phyloP scores from a whole-genome alignment of 73 alveolate genomes.

The Breviolum minutum region DNA sequence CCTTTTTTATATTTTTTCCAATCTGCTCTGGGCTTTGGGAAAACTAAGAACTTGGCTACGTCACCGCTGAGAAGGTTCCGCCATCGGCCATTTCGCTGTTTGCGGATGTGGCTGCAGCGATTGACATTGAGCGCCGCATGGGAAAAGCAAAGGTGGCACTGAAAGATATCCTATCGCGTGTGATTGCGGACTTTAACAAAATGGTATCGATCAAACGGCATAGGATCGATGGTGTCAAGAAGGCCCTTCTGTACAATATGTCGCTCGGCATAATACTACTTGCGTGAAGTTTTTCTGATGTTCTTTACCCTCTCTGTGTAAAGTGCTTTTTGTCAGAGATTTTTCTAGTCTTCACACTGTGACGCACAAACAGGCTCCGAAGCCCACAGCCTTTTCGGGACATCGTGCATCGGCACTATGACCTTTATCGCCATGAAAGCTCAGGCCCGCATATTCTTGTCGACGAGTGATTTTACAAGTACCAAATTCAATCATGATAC shows the following conservation, averaged over 20 bases:
- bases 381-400: background rate
- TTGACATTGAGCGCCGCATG: background rate
- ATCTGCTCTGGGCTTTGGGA: background rate
- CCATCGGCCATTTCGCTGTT: background rate
- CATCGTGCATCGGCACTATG: background rate
- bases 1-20: background rate
- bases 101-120: background rate
- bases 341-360: too few species aligned
- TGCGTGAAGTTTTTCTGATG: too few species aligned
- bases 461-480: background rate
- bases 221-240: background rate
- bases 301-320: too few species aligned
- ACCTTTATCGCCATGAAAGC: background rate
- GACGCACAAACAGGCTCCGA: background rate
- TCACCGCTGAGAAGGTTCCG: background rate
- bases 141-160: background rate
- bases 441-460: background rate
- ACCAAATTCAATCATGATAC: background rate
- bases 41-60: background rate
- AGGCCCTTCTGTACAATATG: too few species aligned
- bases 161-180: background rate
- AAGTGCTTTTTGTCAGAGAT: too few species aligned
- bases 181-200: background rate
- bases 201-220: background rate
- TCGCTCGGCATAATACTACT: too few species aligned